Base-by-base conservation (phyloP, 805 yeast species). In the Ogataea chonburiensis region DNA sequence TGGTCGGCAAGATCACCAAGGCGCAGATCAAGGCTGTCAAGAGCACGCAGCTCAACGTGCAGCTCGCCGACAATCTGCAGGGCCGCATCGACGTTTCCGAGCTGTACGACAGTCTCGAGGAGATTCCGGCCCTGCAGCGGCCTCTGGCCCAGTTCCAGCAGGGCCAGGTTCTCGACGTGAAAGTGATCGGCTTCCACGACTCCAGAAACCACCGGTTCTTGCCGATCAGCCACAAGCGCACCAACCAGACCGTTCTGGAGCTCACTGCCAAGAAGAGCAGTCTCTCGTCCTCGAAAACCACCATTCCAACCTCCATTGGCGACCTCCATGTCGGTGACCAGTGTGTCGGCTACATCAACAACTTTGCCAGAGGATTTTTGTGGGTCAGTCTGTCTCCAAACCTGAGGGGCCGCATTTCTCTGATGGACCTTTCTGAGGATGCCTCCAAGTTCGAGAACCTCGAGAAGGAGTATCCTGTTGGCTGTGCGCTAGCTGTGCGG, bases 71-170 rank as follows among this genome's bases (percentile, higher is more conserved):
- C 42, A 80, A 83, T 54, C 67, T 79, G 43, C 83, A 76, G 50
- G 97, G 95, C 24, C 75, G 94, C 56, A 63, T 89, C 40, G 95
- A 86, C 50, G 68, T 81, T 12, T 73, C 88, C 12, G 84, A 87
- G 60, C 64, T 83, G 24, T 83, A 75, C 60, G 78, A 75, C 35
- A 47, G 58, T 0, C 59, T 66, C 42, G 60, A 64, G 2, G 81
- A 76, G 18, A 81, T 88, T 30, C 61, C 68, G 35, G 78, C 86
- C 53, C 58, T 60, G 14, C 68, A 65, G 41, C 65, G 70, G 27
- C 94, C 95, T 20, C 66, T 86, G 28, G 54, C 71, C 1, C 61
- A 66, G 24, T 85, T 80, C 66, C 66, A 72, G 36, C 68, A 65
- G 35, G 91, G 82, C 31, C 74, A 79, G 23, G 56, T 65, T 4